Evolutionary conservation across 805 yeast genomes (phyloP), one percentile per base, ranked within the genome.

Genomic region (Isabelozyma pseudorhagii): DNA sequence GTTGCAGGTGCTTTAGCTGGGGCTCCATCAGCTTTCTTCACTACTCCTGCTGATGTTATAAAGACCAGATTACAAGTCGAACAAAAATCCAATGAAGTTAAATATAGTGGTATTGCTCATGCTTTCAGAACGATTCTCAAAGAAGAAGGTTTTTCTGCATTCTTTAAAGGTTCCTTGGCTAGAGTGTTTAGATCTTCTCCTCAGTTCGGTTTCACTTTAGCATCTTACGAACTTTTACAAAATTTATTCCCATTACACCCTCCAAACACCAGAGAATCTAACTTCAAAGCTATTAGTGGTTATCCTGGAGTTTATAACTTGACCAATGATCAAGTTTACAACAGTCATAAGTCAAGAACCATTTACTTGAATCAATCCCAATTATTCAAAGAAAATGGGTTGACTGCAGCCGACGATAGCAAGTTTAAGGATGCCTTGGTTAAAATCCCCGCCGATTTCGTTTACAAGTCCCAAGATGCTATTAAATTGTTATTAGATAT

Each of bases 31-130:
- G 98, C 98, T 9, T 93, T 87, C 67, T 74, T 92, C 56, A 93
- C 99, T 1, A 93, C 99, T 0, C 99, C 99, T 1, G 91, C 90
- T 62, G 99, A 93, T 75, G 98, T 93, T 45, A 88, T 94, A 60
- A 93, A 93, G 74, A 93, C 99, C 3, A 84, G 98, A 69, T 75
- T 93, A 55, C 99, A 93, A 72, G 84, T 90, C 52, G 96, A 85
- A 65, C 78, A 89, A 5, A 83, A 86, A 54, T 71, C 78, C 49
- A 93, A 92, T 48, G 96, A 89, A 61, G 79, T 87, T 13, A 80
- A 80, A 43, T 93, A 93, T 71, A 77, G 68, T 21, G 93, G 96
- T 50, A 85, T 93, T 48, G 59, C 75, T 29, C 92, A 91, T 69
- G 96, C 97, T 18, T 87, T 85, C 41, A 67, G 72, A 31, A 81